Percentiles rank a stretch among this genome's conserved stretches.
Conservation (phyloP, 768 basidiomycete genomes). For the Pholiota conissans region DNA sequence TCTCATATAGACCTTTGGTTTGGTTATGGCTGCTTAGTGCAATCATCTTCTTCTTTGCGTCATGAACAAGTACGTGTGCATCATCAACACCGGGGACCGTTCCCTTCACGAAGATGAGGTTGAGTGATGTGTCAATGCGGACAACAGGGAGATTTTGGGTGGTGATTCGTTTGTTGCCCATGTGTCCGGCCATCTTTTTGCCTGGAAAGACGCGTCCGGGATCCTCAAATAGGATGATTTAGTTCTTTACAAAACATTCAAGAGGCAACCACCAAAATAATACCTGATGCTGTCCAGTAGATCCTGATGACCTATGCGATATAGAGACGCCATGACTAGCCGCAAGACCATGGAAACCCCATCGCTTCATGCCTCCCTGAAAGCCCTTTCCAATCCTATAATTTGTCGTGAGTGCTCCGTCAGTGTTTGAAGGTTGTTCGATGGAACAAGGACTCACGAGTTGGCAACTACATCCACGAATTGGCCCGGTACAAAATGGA, state of each 20-base stretch:
- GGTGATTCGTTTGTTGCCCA: constrained; percentile 83
- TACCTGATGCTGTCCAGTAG: constrained; percentile 95
- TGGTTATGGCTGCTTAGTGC: constrained; percentile 62
- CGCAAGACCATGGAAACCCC: constrained; percentile 87
- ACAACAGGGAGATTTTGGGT: constrained; percentile 87
- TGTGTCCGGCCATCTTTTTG: constrained; percentile 96
- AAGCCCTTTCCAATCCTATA: constrained; percentile 96
- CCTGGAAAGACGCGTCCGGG: constrained; percentile 96
- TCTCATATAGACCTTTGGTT: constrained; percentile 70
- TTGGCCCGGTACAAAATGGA: constrained; percentile 97
- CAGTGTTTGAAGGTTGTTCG: neutral
- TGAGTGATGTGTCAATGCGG: constrained; percentile 81
- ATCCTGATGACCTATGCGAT: constrained; percentile 90
- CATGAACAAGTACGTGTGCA: constrained; percentile 80
- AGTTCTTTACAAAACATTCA: constrained; percentile 4
- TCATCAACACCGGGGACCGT: constrained; percentile 89
- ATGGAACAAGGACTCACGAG: too few relatives aligned
- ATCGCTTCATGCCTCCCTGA: constrained; percentile 95
- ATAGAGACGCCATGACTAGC: constrained; percentile 97
- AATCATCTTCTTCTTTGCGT: constrained; percentile 88
- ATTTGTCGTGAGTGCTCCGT: neutral
- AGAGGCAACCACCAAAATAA: constrained; percentile 21
- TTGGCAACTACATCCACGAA: constrained; percentile 89
- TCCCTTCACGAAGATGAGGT: constrained; percentile 92
- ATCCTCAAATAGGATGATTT: constrained; percentile 59